These are phyloP conservation scores for Coelastrella sp. DNA, from an alignment of 139 green algal genomes.

Conservation along the genomic window DNA sequence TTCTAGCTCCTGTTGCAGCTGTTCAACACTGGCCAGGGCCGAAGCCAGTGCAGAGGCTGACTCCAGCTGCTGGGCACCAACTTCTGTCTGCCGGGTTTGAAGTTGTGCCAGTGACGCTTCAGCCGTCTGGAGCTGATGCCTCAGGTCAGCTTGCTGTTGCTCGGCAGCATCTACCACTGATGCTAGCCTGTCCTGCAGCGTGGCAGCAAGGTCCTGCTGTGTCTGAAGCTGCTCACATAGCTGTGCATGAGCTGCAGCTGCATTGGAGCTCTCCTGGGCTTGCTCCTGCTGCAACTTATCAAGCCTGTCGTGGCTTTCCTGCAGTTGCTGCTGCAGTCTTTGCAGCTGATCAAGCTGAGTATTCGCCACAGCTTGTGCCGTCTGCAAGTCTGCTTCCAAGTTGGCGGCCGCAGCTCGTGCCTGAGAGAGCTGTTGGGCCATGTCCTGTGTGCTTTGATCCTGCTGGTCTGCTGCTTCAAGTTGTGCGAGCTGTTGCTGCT, in stretches of 20 bases:
- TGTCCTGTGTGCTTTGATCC: too few species aligned
- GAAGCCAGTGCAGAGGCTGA: neutral
- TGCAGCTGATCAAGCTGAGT: too few species aligned
- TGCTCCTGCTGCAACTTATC: neutral
- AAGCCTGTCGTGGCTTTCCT: too few species aligned
- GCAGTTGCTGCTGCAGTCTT: too few species aligned
- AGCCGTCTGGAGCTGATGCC: neutral
- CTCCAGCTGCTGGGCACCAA: neutral
- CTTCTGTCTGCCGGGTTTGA: neutral
- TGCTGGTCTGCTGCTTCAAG: too few species aligned
- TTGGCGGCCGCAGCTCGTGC: too few species aligned
- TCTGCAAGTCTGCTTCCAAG: too few species aligned
- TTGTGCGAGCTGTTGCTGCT: too few species aligned
- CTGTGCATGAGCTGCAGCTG: neutral
- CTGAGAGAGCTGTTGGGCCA: too few species aligned
- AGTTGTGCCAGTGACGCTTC: neutral
- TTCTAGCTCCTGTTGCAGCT: constrained; percentile 6
- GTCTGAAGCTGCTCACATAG: neutral
- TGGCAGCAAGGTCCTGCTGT: neutral
- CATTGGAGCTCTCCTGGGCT: neutral
- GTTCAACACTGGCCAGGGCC: neutral
- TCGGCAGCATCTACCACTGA: neutral
- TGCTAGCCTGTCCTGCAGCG: neutral
- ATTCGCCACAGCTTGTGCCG: too few species aligned
- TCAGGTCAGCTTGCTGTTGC: neutral